phyloP scores from a whole-genome alignment of 371 early-diverging fungal genomes.

The Rhizopus arrhizus region DNA sequence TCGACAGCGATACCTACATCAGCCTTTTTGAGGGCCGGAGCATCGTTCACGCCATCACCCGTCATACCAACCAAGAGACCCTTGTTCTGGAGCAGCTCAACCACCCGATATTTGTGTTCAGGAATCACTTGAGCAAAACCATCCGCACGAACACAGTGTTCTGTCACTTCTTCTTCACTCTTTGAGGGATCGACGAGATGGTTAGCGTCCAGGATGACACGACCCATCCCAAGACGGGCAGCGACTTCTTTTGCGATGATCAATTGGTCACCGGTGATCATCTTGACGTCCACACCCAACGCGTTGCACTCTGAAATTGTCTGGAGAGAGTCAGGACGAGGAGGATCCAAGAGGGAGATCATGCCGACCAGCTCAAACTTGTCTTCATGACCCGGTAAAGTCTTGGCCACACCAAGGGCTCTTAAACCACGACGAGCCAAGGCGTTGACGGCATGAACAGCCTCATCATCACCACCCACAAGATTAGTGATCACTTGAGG shows the following conservation, averaged over 20 bases:
- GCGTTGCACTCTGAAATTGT: conserved; percentile 68
- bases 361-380: conserved; percentile 74
- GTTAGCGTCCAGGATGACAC: conserved; percentile 77
- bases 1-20: conserved; percentile 89
- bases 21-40: conserved; percentile 86
- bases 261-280: conserved; percentile 92
- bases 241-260: conserved; percentile 92
- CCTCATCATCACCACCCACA: conserved; percentile 84
- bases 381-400: conserved; percentile 54
- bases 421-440: conserved; percentile 88
- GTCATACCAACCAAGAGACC: conserved; percentile 86
- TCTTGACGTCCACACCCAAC: conserved; percentile 82
- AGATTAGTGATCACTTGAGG: conserved; percentile 89
- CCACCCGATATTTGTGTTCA: conserved; percentile 94
- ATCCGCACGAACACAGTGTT: conserved; percentile 81
- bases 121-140: conserved; percentile 97
- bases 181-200: conserved; percentile 80
- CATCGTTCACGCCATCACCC: conserved; percentile 64
- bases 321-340: conserved; percentile 65
- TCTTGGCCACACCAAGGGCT: conserved; percentile 92
- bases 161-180: conserved; percentile 83
- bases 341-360: conserved; percentile 89
- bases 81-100: conserved; percentile 76
- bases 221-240: conserved; percentile 78
- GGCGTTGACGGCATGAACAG: conserved; percentile 76